Evolutionary conservation across 805 yeast species (phyloP), one percentile per base, ranked within the genome.

Genomic region (Maudiozyma pseudohumilis): DNA sequence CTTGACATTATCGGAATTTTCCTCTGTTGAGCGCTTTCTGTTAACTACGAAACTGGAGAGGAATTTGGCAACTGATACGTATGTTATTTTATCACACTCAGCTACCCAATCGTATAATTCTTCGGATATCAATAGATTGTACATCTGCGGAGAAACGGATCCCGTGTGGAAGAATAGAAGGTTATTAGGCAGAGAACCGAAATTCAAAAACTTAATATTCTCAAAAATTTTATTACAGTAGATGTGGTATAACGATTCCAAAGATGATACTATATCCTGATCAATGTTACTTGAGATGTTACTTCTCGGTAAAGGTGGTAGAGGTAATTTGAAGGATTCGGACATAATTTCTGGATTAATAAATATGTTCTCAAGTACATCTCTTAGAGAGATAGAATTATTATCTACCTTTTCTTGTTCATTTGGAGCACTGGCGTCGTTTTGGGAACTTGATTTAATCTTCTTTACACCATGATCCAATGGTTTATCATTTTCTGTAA

Each of bases 171-270:
- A 82, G 7, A 73, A 62, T 7, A 65, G 52, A 34, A 82, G 56
- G 20, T 71, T 59, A n/a, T 69, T 61, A 36, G 77, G 69, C 24
- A 86, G 59, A 48, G 73, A 73, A 41, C 73, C 75, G 40, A 80
- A 56, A 40, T 79, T 82, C 75, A 84, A 70, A 50, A 66, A 77
- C 43, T 88, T 65, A 40, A 85, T 60, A 34, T 75, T 68, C 43
- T 81, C 85, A 42, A 81, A 75, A 23, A 82, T 58, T 5, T 77
- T 58, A 27, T 72, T 70, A 50, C 86, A 79, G 52, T 80, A 79
- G 7, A 76, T 68, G 41, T 68, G 70, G 60, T 83, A 83, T 15
- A 78, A 55, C 3, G 77, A 74, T 40, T 68, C 70, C 34, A 85
- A 61, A 0, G 84, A 76, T 15, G 72, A 75, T 3, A 77, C 76